These are phyloP conservation scores for Cubamyces lactineus DNA, from an alignment of 768 basidiomycete genomes.

Conservation along the genomic window DNA sequence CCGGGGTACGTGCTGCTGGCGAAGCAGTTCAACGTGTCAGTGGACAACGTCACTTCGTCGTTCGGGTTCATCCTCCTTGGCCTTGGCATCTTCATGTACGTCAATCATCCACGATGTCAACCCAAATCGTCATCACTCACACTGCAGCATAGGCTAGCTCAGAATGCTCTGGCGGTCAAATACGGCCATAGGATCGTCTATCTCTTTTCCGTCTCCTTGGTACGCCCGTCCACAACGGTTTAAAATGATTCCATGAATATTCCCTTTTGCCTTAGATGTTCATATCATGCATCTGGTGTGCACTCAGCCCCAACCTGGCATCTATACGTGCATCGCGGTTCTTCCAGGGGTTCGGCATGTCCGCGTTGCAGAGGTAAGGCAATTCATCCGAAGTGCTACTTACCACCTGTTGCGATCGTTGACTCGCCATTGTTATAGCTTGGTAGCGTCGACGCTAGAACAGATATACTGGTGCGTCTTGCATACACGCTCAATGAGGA, in stretches of 20 bases:
- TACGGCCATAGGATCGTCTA: constrained; percentile 51
- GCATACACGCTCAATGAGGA: too few relatives aligned
- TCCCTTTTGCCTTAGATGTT: constrained; percentile 41
- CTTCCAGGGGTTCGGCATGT: constrained; percentile 53
- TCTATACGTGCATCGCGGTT: constrained; percentile 47
- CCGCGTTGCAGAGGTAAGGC: constrained; percentile 44
- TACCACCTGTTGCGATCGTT: too few relatives aligned
- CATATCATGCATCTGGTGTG: constrained; percentile 49
- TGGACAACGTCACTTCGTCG: constrained; percentile 46
- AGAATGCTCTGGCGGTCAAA: constrained; percentile 46
- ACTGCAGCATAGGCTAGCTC: constrained; percentile 37
- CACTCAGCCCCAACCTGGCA: constrained; percentile 43
- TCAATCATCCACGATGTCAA: neutral
- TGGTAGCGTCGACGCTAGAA: constrained; percentile 48
- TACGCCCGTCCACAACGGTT: constrained; percentile 18
- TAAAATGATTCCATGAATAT: too few relatives aligned
- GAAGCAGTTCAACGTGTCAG: constrained; percentile 44
- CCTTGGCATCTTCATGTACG: constrained; percentile 47
- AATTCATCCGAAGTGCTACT: neutral
- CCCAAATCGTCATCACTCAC: neutral
- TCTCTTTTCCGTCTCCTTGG: constrained; percentile 43
- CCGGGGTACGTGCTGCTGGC: constrained; percentile 47
- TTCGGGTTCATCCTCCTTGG: constrained; percentile 47
- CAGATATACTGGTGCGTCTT: constrained; percentile 43
- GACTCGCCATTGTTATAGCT: constrained; percentile 24